Evolutionary conservation across 495 filamentous ascomycete species (phyloP).

Genomic region (Viridothelium virens): DNA sequence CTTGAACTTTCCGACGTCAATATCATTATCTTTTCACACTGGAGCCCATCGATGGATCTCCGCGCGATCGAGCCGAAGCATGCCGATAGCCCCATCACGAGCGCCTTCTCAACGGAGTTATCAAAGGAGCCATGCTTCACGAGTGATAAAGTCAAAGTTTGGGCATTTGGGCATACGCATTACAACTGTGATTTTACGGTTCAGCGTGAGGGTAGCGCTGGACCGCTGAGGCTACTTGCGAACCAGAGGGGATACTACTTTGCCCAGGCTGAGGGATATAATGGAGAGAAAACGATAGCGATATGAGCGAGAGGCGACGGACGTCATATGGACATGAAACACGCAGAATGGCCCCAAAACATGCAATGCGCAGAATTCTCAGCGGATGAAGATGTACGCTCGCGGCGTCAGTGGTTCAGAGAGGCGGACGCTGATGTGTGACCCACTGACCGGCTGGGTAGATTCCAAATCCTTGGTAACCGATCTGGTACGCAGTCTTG

Average conservation of each 20-base stretch:
- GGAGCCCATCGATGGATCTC: constrained; percentile 39
- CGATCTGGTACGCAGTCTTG: no score
- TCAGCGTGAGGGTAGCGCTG: constrained; percentile 6
- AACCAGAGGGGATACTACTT: constrained; percentile 40
- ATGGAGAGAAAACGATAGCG: constrained; percentile 23
- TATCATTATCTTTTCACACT: constrained; percentile 46
- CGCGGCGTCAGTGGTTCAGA: no score
- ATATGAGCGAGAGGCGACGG: constrained; percentile 10
- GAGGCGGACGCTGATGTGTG: no score
- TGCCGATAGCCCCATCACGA: constrained; percentile 36
- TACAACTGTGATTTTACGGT: constrained; percentile 35
- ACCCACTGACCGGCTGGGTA: no score
- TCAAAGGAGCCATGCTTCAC: constrained; percentile 40
- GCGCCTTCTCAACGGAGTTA: constrained; percentile 44
- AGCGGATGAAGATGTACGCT: no score
- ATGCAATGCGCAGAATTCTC: no score
- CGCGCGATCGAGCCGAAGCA: constrained; percentile 39
- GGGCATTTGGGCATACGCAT: constrained; percentile 36
- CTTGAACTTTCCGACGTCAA: constrained; percentile 38
- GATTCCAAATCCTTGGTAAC: no score
- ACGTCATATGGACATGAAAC: neutral
- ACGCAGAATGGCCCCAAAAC: neutral
- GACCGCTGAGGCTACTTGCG: constrained; percentile 26
- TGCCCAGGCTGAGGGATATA: constrained; percentile 31
- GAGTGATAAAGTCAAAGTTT: constrained; percentile 36